These are phyloP conservation scores for Oryza glaberrima DNA, from an alignment of 176 grass and related monocot species.

Conservation along the genomic window DNA sequence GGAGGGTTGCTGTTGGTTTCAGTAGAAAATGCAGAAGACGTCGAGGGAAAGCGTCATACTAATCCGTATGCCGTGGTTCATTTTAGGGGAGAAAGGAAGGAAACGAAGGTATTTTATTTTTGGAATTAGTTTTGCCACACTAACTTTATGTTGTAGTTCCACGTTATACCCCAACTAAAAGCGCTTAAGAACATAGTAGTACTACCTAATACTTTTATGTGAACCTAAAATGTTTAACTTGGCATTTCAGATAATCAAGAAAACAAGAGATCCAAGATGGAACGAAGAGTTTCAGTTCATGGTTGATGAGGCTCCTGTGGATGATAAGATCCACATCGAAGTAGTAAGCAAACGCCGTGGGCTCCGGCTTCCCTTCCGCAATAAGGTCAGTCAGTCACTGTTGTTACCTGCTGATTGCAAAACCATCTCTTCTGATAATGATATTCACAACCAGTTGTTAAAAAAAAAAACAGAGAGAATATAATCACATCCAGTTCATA, in stretches of 20 bases:
- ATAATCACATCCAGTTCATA: too few relatives aligned
- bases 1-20: conserved; percentile 73
- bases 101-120: conserved; percentile 68
- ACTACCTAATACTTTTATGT: neutral
- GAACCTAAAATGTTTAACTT: neutral
- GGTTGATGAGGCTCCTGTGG: conserved; percentile 63
- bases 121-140: neutral
- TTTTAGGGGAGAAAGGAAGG: conserved; percentile 82
- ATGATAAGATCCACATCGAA: conserved; percentile 73
- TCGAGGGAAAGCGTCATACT: conserved; percentile 87
- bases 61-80: conserved; percentile 77
- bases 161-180: neutral
- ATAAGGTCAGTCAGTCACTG: conserved; percentile 43
- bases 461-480: too few relatives aligned
- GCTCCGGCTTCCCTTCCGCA: conserved; percentile 35
- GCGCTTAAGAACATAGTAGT: neutral
- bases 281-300: conserved; percentile 88
- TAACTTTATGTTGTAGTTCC: neutral
- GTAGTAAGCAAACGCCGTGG: conserved; percentile 57
- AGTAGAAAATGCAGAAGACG: conserved; percentile 76
- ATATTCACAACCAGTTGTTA: neutral
- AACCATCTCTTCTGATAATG: neutral
- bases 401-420: neutral
- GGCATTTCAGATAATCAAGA: conserved; percentile 66
- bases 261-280: conserved; percentile 92